A percentile compares a stretch with the other conserved stretches of the same genome.
Evolutionary conservation across 345 rosid species (phyloP).

Genomic region (Euphorbia pulcherrima): DNA sequence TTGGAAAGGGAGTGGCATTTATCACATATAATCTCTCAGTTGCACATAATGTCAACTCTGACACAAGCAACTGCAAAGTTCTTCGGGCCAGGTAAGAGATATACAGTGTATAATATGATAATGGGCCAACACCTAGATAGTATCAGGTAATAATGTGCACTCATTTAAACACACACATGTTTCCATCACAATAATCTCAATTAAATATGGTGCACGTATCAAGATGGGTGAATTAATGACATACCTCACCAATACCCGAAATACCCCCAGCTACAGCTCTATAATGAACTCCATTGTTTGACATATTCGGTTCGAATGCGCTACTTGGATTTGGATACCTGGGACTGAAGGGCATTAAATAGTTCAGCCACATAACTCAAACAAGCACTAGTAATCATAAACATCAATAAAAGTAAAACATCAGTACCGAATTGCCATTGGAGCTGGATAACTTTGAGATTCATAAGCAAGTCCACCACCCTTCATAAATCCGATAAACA

Average conservation of each 20-base stretch:
- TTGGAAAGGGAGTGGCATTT: background rate
- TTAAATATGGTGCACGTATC: background rate
- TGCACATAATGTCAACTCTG: background rate
- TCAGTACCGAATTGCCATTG: conserved; percentile 34
- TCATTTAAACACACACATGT: background rate
- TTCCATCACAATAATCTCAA: background rate
- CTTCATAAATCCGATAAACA: conserved; percentile 33
- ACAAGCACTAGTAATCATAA: background rate
- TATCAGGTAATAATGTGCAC: background rate
- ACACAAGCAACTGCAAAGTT: background rate
- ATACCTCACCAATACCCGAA: conserved; percentile 39
- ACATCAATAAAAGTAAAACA: background rate
- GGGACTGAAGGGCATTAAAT: conserved; percentile 11
- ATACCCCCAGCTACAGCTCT: conserved; percentile 28
- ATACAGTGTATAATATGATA: background rate
- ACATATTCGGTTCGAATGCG: conserved; percentile 33
- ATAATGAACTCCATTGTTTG: conserved; percentile 27
- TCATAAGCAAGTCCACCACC: conserved; percentile 43
- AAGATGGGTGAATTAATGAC: background rate
- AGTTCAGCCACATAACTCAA: conserved; percentile 4
- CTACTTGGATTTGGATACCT: conserved; percentile 34
- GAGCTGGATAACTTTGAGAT: conserved; percentile 35
- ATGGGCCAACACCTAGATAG: background rate
- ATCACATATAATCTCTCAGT: background rate
- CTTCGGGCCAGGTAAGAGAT: background rate